Evolutionary conservation across 805 yeast genomes (phyloP), one percentile per base, ranked within the genome.

Genomic region (Metschnikowia koreensis): DNA sequence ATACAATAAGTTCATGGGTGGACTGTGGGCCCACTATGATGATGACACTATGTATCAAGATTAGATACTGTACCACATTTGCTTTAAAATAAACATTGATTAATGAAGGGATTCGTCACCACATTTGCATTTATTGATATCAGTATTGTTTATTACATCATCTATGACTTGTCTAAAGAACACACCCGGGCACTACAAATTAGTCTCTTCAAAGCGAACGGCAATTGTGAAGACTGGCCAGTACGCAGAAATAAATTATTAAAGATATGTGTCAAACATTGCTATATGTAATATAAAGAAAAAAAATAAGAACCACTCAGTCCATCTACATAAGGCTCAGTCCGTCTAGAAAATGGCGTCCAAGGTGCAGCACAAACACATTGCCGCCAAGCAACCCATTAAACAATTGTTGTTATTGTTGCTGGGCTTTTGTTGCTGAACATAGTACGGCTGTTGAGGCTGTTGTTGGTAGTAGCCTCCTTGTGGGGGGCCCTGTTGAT

Each of bases 361-460:
- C 54, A 66, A 60, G 0, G 69, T 63, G 57, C 76, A 73, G 54
- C 77, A 73, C 56, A 71, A 58, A 51, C 69, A 66, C 60, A 72
- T 53, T n/a, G 77, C 77, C 29, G 71, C 72, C 61, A 72, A 67
- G 46, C 76, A 69, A 17, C 70, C 73, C 53, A 65, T 62, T 61
- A 74, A 73, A 53, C 75, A 71, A 15, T 70, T 68, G 41, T 63
- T 67, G 47, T 62, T 60, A 37, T 66, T 64, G 17, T 57, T 52
- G 45, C 59, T 57, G 26, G 62, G 64, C 38, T 63, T 66, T 50
- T 68, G 68, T 57, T 74, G 78, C 60, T 73, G 77, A 13, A 70
- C 76, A 46, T 74, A 73, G 69, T 72, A 66, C 47, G 75, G 77
- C 56, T 73, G 78, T 28, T 52, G 59, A 27, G 57, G 61, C 51